Percentiles rank a stretch among this genome's conserved stretches.
Conservation (phyloP, 768 basidiomycete species). For the Brasilioporus rufonigricans region DNA sequence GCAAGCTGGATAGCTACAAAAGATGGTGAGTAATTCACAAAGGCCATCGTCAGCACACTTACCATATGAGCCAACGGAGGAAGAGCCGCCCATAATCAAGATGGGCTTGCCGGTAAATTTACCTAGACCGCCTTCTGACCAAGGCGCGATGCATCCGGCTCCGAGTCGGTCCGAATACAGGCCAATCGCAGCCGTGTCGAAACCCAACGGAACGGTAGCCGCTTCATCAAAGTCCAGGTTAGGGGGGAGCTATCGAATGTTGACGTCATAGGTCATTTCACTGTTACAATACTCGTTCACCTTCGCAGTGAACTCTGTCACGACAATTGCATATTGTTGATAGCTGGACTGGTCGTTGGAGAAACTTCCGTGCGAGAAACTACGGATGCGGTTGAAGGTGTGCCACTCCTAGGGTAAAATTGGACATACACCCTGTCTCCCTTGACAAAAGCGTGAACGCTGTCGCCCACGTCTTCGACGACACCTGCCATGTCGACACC, state of each 20-base stretch:
- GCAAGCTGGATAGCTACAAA: slow-evolving; percentile 40
- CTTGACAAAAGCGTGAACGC: slow-evolving; percentile 32
- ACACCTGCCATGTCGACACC: slow-evolving; percentile 38
- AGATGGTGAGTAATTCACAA: slow-evolving; percentile 1
- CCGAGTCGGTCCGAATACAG: slow-evolving; percentile 42
- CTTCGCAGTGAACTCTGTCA: slow-evolving; percentile 36
- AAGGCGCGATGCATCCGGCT: slow-evolving; percentile 38
- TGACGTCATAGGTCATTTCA: slow-evolving; percentile 1
- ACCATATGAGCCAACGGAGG: slow-evolving; percentile 49
- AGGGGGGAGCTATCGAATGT: slow-evolving; percentile 38
- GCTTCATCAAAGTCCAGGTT: slow-evolving; percentile 44
- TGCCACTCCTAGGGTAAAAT: neutral
- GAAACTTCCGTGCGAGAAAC: slow-evolving; percentile 30
- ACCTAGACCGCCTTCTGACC: slow-evolving; percentile 30
- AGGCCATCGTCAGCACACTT: slow-evolving; percentile 4
- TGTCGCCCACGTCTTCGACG: slow-evolving; percentile 39
- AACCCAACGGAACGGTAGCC: slow-evolving; percentile 44
- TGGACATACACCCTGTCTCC: slow-evolving; percentile 41
- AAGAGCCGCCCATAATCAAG: slow-evolving; percentile 48
- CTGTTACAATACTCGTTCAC: slow-evolving; percentile 18
- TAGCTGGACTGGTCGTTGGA: slow-evolving; percentile 32
- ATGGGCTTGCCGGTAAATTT: slow-evolving; percentile 42
- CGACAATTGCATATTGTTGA: slow-evolving; percentile 41
- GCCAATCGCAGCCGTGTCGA: slow-evolving; percentile 48
- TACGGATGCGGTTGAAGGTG: neutral